phyloP scores from a whole-genome alignment of 768 basidiomycete genomes.

The Termitomyces bulborhizus region DNA sequence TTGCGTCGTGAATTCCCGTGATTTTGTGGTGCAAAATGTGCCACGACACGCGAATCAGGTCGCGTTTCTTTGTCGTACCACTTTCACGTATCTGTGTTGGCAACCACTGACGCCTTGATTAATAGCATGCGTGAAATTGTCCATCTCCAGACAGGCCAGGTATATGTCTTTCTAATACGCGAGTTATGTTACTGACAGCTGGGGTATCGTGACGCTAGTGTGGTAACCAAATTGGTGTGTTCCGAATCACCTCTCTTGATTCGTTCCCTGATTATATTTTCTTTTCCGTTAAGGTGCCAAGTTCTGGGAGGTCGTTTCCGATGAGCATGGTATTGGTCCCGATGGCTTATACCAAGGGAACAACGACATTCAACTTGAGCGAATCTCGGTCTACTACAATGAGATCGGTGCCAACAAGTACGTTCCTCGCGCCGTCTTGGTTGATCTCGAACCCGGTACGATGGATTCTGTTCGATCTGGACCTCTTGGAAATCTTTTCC shows the following conservation, averaged over 20 bases:
- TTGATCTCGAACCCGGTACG: slow-evolving; percentile 97
- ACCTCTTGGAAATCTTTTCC: slow-evolving; percentile 88
- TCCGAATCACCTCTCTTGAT: slow-evolving; percentile 17
- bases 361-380: slow-evolving; percentile 94
- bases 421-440: slow-evolving; percentile 94
- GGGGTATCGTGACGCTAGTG: slow-evolving; percentile 47
- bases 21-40: slow-evolving; percentile 13
- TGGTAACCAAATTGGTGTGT: slow-evolving; percentile 97
- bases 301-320: slow-evolving; percentile 97
- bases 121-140: slow-evolving; percentile 98
- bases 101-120: slow-evolving; percentile 25
- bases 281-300: slow-evolving; percentile 61
- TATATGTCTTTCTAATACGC: slow-evolving; percentile 26
- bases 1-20: slow-evolving; percentile 6
- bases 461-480: slow-evolving; percentile 92
- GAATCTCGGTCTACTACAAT: slow-evolving; percentile 98
- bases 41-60: slow-evolving; percentile 25
- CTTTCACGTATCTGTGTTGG: slow-evolving; percentile 21
- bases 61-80: slow-evolving; percentile 44
- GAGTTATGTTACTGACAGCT: slow-evolving; percentile 17
- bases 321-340: slow-evolving; percentile 94
- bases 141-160: slow-evolving; percentile 99
- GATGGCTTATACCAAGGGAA: slow-evolving; percentile 93
- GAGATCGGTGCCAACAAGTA: slow-evolving; percentile 95
- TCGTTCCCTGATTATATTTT: slow-evolving; percentile 15